These are phyloP conservation scores for Aphanomyces cochlioides DNA, from an alignment of 352 stramenopile genomes.

Conservation along the genomic window DNA sequence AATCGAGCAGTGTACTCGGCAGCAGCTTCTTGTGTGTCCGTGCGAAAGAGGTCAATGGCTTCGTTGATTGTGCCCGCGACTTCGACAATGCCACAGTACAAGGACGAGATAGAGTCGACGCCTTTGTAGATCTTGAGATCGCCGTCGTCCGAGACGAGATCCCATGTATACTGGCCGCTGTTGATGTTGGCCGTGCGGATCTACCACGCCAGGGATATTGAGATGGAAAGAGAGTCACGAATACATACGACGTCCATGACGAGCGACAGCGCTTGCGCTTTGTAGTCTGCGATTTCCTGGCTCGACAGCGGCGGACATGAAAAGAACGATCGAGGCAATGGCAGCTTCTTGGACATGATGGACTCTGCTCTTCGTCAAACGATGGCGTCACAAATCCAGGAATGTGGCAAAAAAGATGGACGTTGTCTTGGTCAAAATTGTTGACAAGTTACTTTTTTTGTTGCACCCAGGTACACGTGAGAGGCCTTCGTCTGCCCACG, in stretches of 20 bases:
- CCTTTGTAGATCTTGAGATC: constrained; percentile 76
- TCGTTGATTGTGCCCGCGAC: constrained; percentile 75
- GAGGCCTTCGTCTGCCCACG: too few species aligned
- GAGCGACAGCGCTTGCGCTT: constrained; percentile 61
- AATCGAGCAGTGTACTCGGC: neutral
- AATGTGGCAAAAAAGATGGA: too few species aligned
- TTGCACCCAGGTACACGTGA: too few species aligned
- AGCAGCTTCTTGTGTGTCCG: constrained; percentile 60
- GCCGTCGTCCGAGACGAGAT: constrained; percentile 59
- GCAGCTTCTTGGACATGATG: constrained; percentile 32
- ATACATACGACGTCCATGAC: constrained; percentile 70
- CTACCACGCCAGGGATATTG: neutral
- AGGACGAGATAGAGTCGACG: neutral
- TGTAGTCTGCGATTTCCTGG: constrained; percentile 63
- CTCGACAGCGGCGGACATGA: constrained; percentile 46
- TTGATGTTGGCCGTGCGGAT: constrained; percentile 55
- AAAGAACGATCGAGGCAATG: constrained; percentile 69
- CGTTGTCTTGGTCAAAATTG: too few species aligned
- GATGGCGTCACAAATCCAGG: too few species aligned
- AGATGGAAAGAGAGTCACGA: neutral
- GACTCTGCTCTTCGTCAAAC: too few species aligned
- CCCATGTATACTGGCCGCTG: constrained; percentile 67
- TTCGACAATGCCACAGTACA: constrained; percentile 44
- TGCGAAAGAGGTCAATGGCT: constrained; percentile 74
- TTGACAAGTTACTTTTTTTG: too few species aligned